phyloP scores from a whole-genome alignment of 805 yeast species.

The Blastobotrys peoriensis region DNA sequence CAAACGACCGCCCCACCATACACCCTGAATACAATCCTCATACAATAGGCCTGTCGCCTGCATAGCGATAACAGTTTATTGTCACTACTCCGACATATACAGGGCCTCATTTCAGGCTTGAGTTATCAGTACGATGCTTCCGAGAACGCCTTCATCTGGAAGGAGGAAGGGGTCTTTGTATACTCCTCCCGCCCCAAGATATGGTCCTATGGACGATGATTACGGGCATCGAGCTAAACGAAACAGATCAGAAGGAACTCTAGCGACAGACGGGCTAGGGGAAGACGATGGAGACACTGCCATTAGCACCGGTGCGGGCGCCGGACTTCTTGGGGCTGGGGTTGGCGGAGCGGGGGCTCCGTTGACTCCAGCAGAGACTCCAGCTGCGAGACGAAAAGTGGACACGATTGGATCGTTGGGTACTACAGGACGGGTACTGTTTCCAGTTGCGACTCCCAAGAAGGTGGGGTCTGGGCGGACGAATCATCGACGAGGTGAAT shows the following conservation, averaged over 20 bases:
- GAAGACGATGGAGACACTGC: not conserved
- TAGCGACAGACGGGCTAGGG: not conserved
- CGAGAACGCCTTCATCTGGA: not conserved
- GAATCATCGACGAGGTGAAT: slow-evolving; percentile 2
- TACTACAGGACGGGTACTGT: slow-evolving; percentile 18
- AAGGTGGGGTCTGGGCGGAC: slow-evolving; percentile 24
- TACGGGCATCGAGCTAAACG: slow-evolving; percentile 3
- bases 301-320: too few species aligned
- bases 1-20: not conserved
- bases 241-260: slow-evolving; percentile 15
- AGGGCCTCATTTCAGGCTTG: not conserved
- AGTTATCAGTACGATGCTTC: not conserved
- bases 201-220: slow-evolving; percentile 18
- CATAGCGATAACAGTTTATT: not conserved
- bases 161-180: not conserved
- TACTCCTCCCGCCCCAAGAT: slow-evolving; percentile 22
- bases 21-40: not conserved
- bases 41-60: too few species aligned
- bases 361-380: slow-evolving; percentile 23
- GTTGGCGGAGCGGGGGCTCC: slow-evolving; percentile 6
- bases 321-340: not conserved
- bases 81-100: not conserved
- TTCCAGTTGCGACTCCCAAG: slow-evolving; percentile 19
- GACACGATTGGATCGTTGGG: slow-evolving; percentile 11
- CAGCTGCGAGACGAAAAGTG: slow-evolving; percentile 16